phyloP scores from a whole-genome alignment of 2,329 filamentous ascomycete genomes.

The Amauroascus niger region DNA sequence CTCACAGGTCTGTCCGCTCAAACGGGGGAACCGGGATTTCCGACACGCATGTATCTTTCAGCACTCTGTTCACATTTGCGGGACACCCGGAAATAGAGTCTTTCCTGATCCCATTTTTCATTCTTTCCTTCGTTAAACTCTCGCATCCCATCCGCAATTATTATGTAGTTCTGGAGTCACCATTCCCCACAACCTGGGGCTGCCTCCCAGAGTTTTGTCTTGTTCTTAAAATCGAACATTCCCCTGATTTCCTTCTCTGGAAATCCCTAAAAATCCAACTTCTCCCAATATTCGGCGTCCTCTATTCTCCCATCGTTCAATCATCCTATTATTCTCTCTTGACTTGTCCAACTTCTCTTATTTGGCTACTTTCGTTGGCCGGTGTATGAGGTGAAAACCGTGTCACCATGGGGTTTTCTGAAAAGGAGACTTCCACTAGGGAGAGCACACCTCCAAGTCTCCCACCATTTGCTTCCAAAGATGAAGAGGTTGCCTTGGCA shows the following conservation, averaged over 20 bases:
- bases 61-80: background rate
- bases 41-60: background rate
- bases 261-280: background rate
- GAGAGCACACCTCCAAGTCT: background rate
- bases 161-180: too few relatives aligned
- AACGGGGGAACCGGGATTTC: background rate
- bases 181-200: constrained; percentile 8
- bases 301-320: background rate
- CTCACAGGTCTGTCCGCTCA: background rate
- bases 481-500: constrained; percentile 8
- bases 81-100: background rate
- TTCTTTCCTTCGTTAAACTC: background rate
- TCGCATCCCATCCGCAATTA: too few relatives aligned
- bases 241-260: background rate
- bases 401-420: constrained; percentile 1
- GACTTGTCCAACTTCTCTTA: background rate
- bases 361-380: background rate
- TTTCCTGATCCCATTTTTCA: background rate
- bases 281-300: background rate
- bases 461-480: constrained; percentile 5
- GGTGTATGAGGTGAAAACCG: background rate
- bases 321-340: background rate
- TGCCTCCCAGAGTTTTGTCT: background rate
- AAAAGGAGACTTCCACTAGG: background rate
- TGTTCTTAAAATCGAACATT: constrained; percentile 1